Percentiles rank a stretch among this genome's conserved stretches.
Evolutionary conservation across 768 basidiomycete genomes (phyloP).

Genomic region (Tylopilus plumbeoviolaceoides): DNA sequence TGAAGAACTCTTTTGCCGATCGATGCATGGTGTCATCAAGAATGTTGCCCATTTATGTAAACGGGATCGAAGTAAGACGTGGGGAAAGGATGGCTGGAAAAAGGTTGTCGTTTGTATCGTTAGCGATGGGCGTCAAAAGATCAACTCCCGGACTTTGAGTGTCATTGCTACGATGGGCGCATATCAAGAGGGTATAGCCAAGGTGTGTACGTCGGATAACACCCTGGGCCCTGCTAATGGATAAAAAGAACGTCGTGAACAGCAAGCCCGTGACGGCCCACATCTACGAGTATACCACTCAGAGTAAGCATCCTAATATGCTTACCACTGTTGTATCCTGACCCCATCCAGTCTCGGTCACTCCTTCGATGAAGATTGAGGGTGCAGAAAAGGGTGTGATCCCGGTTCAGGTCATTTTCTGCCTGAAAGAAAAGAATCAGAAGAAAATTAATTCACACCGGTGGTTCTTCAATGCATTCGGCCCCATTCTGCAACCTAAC

Average conservation of each 20-base stretch:
- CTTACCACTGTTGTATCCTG: background rate
- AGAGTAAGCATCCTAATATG: slow-evolving; percentile 44
- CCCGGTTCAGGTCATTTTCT: slow-evolving; percentile 92
- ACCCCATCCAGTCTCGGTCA: slow-evolving; percentile 61
- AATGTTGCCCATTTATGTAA: slow-evolving; percentile 88
- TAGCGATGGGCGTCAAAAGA: slow-evolving; percentile 80
- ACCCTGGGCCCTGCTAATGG: slow-evolving; percentile 1
- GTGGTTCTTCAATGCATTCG: slow-evolving; percentile 95
- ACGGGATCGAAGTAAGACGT: slow-evolving; percentile 84
- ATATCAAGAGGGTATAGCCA: slow-evolving; percentile 92
- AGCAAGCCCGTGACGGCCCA: slow-evolving; percentile 82
- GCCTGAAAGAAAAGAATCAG: slow-evolving; percentile 88
- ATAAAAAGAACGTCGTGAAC: slow-evolving; percentile 63
- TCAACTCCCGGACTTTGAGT: slow-evolving; percentile 77
- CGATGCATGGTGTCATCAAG: slow-evolving; percentile 96
- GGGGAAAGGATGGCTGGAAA: slow-evolving; percentile 98
- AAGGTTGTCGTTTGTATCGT: slow-evolving; percentile 95
- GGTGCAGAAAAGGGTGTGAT: slow-evolving; percentile 75
- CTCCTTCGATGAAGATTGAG: slow-evolving; percentile 76
- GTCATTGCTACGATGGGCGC: slow-evolving; percentile 92
- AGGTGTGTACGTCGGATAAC: slow-evolving; percentile 40
- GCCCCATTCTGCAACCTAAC: slow-evolving; percentile 78
- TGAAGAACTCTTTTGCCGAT: slow-evolving; percentile 84
- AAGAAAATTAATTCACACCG: slow-evolving; percentile 95
- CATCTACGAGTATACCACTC: slow-evolving; percentile 92